Conservation (phyloP, 2,329 filamentous ascomycete species). For the Cladosporium sp. region DNA sequence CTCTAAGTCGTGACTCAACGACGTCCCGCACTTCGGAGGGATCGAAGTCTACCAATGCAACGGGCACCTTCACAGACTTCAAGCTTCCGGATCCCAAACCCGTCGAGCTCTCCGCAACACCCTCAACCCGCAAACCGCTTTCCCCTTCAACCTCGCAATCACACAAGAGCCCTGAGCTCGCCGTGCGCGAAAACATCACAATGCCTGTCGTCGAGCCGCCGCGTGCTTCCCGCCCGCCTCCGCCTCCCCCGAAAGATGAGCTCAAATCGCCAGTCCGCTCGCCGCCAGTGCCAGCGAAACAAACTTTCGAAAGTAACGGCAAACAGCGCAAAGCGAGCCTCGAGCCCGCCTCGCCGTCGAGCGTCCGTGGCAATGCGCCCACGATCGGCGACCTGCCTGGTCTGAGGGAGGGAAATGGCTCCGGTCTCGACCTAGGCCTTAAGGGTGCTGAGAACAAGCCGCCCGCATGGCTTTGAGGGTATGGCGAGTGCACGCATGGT, state of each 20-base stretch:
- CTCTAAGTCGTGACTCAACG: conserved; percentile 1
- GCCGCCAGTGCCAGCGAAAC: neutral
- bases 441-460: neutral
- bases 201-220: conserved; percentile 6
- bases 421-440: conserved; percentile 4
- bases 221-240: conserved; percentile 1
- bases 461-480: conserved; percentile 1
- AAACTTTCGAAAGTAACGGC: neutral
- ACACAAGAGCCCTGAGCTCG: neutral
- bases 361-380: neutral
- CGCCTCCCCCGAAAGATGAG: conserved; percentile 4
- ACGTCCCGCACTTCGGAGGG: neutral
- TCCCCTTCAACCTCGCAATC: neutral
- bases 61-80: neutral
- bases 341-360: neutral
- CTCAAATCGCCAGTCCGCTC: neutral
- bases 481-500: neutral
- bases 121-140: neutral
- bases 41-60: neutral
- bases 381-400: conserved; percentile 3
- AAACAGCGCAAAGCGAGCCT: neutral
- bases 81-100: conserved; percentile 6
- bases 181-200: conserved; percentile 9
- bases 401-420: neutral
- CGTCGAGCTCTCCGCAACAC: conserved; percentile 1